Base-by-base conservation (phyloP, 805 yeast genomes). In the Metschnikowia corniflorae region DNA sequence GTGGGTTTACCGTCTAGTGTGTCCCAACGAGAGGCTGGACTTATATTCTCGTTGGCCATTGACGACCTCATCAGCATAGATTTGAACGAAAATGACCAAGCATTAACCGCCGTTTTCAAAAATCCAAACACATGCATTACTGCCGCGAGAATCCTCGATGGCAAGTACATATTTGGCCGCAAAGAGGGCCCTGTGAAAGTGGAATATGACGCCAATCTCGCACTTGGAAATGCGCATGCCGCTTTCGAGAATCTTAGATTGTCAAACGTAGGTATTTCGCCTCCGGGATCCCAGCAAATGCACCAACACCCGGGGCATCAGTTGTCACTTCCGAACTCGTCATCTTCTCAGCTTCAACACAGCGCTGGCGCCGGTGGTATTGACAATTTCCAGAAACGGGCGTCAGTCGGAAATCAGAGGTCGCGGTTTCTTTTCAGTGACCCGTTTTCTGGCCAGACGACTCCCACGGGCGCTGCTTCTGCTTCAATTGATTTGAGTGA, bases 361-460 rank as follows among this genome's bases (percentile, higher is more conserved):
- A 28, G 29, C 35, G 23, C 52, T 25, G 31, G 48, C 16, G 24
- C 43, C 12, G 3, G n/a, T 10, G 50, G 42, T 5, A 50, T 51
- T 41, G 65, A 67, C 21, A 50, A 53, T 21, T 58, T 56, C 41
- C 67, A 58, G 40, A 75, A 75, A 53, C 67, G 82, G 50, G 77
- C 78, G 33, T 70, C 79, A 13, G 56, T 75, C 31, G 77, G 77
- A 24, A 65, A 69, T 38, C 82, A 77, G 52, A 63, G 85, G 47
- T 78, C 85, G n/a, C 68, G 86, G 47, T 80, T 82, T 50, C 65
- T 82, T 25, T 82, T 82, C 53, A 73, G 80, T 46, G 87, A 81
- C 53, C 86, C 86, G 7, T 67, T 67, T 39, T 40, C 55, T 4
- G 49, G 50, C 7, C 37, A 47, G 27, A 16, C 53, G 18, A 44